A percentile compares a stretch with the other conserved stretches of the same genome.
These are phyloP conservation scores for Ophiosphaerella korrae DNA, from an alignment of 2,329 filamentous ascomycete genomes.

Conservation along the genomic window DNA sequence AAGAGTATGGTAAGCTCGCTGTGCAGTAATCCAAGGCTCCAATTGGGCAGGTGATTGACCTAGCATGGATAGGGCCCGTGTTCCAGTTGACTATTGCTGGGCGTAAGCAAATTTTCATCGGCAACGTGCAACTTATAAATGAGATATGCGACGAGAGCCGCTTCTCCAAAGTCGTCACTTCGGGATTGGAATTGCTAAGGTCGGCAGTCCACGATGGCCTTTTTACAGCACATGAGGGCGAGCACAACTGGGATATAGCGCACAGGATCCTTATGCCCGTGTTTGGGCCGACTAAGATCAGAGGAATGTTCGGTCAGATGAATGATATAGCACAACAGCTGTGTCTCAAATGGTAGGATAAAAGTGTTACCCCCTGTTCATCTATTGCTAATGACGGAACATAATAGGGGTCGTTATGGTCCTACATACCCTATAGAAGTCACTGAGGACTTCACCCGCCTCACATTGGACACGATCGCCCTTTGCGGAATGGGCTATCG, in stretches of 20 bases:
- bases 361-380: too few species aligned
- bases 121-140: slow-evolving; percentile 25
- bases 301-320: slow-evolving; percentile 63
- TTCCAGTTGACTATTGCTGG: too few species aligned
- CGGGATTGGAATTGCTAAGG: slow-evolving; percentile 26
- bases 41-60: too few species aligned
- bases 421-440: slow-evolving; percentile 23
- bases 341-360: slow-evolving; percentile 62
- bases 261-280: slow-evolving; percentile 68
- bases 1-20: too few species aligned
- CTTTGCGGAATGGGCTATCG: slow-evolving; percentile 37
- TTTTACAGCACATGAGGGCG: slow-evolving; percentile 18
- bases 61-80: too few species aligned
- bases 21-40: too few species aligned
- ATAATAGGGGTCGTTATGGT: slow-evolving; percentile 53
- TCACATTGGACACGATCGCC: slow-evolving; percentile 37
- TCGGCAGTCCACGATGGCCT: slow-evolving; percentile 32
- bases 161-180: slow-evolving; percentile 29
- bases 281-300: slow-evolving; percentile 69
- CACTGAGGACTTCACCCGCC: slow-evolving; percentile 35
- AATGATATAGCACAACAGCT: slow-evolving; percentile 66
- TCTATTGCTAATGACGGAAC: too few species aligned
- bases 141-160: slow-evolving; percentile 44
- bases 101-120: too few species aligned
- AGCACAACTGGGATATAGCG: slow-evolving; percentile 14